phyloP scores from a whole-genome alignment of 2,329 filamentous ascomycete genomes.

The Phaeomoniella chlamydospora region DNA sequence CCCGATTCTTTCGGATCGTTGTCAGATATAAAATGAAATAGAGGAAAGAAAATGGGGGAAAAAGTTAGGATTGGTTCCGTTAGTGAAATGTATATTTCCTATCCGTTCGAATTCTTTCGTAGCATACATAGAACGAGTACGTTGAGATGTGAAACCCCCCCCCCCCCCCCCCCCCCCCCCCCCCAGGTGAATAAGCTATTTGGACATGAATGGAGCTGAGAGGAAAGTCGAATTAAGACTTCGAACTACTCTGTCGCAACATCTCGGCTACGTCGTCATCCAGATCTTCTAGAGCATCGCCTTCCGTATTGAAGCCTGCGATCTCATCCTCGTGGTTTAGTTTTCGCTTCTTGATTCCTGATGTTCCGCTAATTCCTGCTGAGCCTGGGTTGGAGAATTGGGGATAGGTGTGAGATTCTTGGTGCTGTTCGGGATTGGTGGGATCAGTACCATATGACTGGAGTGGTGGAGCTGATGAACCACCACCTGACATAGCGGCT shows the following conservation, averaged over 20 bases:
- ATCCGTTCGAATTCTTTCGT: too few species aligned
- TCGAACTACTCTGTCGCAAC: constrained; percentile 29
- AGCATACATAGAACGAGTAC: too few species aligned
- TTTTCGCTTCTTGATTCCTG: constrained; percentile 33
- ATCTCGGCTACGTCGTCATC: constrained; percentile 49
- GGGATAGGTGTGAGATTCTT: constrained; percentile 2
- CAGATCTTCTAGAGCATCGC: constrained; percentile 39
- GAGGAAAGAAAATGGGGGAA: too few species aligned
- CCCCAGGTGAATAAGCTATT: too few species aligned
- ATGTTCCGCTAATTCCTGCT: constrained; percentile 13
- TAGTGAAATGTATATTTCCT: too few species aligned
- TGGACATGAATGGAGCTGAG: too few species aligned
- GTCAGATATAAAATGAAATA: too few species aligned
- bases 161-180: too few species aligned
- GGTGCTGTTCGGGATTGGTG: background rate
- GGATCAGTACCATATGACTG: background rate
- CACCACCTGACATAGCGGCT: constrained; percentile 1
- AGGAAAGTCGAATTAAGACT: too few species aligned
- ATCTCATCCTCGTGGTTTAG: constrained; percentile 29
- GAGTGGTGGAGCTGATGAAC: background rate
- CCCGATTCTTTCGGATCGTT: too few species aligned
- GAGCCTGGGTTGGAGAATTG: constrained; percentile 5
- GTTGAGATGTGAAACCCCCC: too few species aligned
- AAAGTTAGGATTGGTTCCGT: too few species aligned
- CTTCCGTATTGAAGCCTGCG: constrained; percentile 26